Conservation (phyloP, 305 asterid genomes). For the Fraxinus floribunda region DNA sequence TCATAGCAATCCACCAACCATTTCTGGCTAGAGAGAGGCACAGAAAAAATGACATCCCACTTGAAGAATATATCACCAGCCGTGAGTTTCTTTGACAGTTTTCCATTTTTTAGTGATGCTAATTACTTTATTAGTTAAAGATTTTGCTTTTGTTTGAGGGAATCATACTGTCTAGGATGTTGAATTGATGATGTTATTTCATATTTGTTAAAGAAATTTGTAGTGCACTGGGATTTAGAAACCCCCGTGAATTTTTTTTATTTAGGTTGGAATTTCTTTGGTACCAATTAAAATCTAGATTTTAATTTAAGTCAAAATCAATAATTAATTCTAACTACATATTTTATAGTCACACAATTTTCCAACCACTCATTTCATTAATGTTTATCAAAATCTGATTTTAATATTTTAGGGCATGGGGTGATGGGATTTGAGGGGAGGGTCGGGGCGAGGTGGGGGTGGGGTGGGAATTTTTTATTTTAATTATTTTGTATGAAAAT, state of each 20-base stretch:
- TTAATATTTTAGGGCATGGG: too few species aligned
- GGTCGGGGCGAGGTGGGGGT: too few species aligned
- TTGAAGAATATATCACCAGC: constrained; percentile 64
- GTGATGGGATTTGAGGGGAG: too few species aligned
- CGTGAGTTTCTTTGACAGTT: constrained; percentile 36
- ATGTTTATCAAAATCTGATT: too few species aligned
- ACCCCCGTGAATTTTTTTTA: neutral
- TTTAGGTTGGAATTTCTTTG: neutral
- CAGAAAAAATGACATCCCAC: constrained; percentile 58
- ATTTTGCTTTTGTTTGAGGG: neutral
- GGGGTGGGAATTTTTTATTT: too few species aligned
- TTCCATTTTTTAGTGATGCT: constrained; percentile 8
- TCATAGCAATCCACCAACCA: constrained; percentile 47
- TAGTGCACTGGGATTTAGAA: neutral
- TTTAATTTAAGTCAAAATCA: too few species aligned
- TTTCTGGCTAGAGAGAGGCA: constrained; percentile 89
- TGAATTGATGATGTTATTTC: neutral
- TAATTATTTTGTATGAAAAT: too few species aligned
- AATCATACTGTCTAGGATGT: neutral
- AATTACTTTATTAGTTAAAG: neutral
- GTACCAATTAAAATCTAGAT: too few species aligned
- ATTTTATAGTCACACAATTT: too few species aligned
- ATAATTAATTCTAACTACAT: too few species aligned
- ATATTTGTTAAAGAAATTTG: neutral
- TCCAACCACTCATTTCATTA: too few species aligned